Conservation (phyloP, 257 asterid species). For the Anisodus tanguticus region DNA sequence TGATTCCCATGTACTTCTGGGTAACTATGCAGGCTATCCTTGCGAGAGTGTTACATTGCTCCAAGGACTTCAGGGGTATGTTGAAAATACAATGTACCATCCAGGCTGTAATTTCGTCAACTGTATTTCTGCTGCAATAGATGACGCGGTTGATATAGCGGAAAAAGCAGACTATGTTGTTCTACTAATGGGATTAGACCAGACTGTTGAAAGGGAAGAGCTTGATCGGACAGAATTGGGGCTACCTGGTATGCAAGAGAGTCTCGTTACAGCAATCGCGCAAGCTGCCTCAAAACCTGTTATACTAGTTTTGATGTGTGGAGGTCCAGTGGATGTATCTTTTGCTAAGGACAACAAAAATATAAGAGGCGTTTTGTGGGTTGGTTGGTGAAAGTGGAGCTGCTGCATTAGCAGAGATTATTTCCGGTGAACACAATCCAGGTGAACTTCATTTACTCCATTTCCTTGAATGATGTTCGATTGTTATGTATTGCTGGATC, state of each 20-base stretch:
- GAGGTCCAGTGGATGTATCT: slow-evolving; percentile 76
- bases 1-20: slow-evolving; percentile 38
- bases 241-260: slow-evolving; percentile 63
- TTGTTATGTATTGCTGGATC: not conserved
- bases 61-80: slow-evolving; percentile 52
- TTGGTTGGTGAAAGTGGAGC: slow-evolving; percentile 73
- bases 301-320: slow-evolving; percentile 55
- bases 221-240: slow-evolving; percentile 54
- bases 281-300: slow-evolving; percentile 52
- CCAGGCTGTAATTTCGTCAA: slow-evolving; percentile 52
- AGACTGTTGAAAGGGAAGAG: slow-evolving; percentile 55
- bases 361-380: slow-evolving; percentile 50
- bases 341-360: slow-evolving; percentile 58
- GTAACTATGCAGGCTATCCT: slow-evolving; percentile 71
- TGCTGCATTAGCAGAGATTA: slow-evolving; percentile 54
- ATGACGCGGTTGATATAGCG: slow-evolving; percentile 44
- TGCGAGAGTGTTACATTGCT: slow-evolving; percentile 56
- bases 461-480: too few species aligned
- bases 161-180: slow-evolving; percentile 55
- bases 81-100: slow-evolving; percentile 36
- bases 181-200: slow-evolving; percentile 72
- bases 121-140: slow-evolving; percentile 47
- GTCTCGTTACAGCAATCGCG: slow-evolving; percentile 48
- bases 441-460: slow-evolving; percentile 39
- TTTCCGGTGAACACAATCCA: slow-evolving; percentile 68